These are phyloP conservation scores for Moesziomyces sp. DNA, from an alignment of 1,284 basidiomycete species.

Conservation along the genomic window DNA sequence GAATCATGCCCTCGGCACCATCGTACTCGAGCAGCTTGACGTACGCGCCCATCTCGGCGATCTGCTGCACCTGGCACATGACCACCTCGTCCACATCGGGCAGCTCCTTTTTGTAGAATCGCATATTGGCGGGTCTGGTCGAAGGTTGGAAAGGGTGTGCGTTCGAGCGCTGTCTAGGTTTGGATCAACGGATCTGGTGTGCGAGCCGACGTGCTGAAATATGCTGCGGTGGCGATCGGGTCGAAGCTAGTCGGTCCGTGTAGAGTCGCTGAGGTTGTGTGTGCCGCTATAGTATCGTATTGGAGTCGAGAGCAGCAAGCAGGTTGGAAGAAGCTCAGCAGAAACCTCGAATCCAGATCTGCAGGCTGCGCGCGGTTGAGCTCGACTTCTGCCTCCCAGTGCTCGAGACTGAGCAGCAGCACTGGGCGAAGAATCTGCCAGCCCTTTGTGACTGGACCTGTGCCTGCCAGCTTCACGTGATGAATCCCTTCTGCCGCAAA, in stretches of 20 bases:
- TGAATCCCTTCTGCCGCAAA: constrained; percentile 9
- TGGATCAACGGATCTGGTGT: no score
- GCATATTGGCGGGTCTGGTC: constrained; percentile 50
- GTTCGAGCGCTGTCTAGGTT: background rate
- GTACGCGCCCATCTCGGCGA: constrained; percentile 99
- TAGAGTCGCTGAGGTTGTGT: background rate
- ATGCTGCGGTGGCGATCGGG: background rate
- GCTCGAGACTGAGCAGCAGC: background rate
- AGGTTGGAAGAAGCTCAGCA: no score
- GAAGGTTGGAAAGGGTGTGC: background rate
- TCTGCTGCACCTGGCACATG: constrained; percentile 99
- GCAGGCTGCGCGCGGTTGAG: background rate
- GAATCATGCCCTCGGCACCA: constrained; percentile 99
- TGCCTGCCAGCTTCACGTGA: constrained; percentile 35
- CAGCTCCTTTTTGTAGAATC: constrained; percentile 67
- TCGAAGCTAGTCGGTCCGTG: background rate
- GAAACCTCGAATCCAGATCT: background rate
- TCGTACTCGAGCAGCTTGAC: constrained; percentile 99
- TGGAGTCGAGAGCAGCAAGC: no score
- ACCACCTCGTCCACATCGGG: constrained; percentile 88
- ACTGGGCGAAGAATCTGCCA: constrained; percentile 1
- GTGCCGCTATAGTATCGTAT: background rate
- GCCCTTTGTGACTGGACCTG: constrained; percentile 8
- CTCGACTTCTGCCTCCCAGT: no score
- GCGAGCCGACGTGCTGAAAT: no score